A percentile compares a stretch with the other conserved stretches of the same genome.
phyloP scores from a whole-genome alignment of 257 asterid species.

The Verbascum thapsus region DNA sequence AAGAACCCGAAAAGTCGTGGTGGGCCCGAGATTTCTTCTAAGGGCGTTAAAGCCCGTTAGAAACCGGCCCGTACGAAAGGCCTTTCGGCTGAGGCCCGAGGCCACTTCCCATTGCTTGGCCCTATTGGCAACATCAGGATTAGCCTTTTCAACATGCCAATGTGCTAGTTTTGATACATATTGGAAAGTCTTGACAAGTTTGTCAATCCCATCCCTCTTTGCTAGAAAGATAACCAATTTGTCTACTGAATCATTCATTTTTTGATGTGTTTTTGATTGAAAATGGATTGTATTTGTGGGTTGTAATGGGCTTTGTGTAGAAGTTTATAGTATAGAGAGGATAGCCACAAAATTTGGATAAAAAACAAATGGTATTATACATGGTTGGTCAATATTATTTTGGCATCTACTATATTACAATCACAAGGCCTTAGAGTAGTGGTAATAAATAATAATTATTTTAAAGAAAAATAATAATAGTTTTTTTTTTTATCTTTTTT shows the following conservation, averaged over 20 bases:
- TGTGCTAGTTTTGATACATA: slow-evolving; percentile 80
- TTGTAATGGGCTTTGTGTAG: slow-evolving; percentile 23
- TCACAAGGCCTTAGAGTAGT: no score
- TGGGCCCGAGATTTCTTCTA: slow-evolving; percentile 63
- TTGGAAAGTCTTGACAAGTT: slow-evolving; percentile 89
- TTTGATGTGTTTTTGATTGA: no score
- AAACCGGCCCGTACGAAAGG: slow-evolving; percentile 82
- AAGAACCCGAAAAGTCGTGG: slow-evolving; percentile 50
- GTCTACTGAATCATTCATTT: slow-evolving; percentile 80
- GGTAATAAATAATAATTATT: no score
- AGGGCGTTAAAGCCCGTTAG: slow-evolving; percentile 88
- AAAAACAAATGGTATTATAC: background rate
- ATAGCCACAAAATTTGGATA: slow-evolving; percentile 12
- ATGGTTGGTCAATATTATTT: slow-evolving; percentile 50
- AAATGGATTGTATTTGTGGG: no score
- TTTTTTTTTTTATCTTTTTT: no score
- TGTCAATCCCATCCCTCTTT: slow-evolving; percentile 92
- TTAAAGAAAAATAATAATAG: no score
- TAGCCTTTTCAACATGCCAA: slow-evolving; percentile 56
- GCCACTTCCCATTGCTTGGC: slow-evolving; percentile 94
- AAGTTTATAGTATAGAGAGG: background rate
- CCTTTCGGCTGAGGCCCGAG: slow-evolving; percentile 88
- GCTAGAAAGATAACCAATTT: slow-evolving; percentile 82
- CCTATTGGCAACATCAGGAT: slow-evolving; percentile 55
- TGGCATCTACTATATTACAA: slow-evolving; percentile 22